Evolutionary conservation across 805 yeast species (phyloP).

Genomic region (Saturnispora saitoi): DNA sequence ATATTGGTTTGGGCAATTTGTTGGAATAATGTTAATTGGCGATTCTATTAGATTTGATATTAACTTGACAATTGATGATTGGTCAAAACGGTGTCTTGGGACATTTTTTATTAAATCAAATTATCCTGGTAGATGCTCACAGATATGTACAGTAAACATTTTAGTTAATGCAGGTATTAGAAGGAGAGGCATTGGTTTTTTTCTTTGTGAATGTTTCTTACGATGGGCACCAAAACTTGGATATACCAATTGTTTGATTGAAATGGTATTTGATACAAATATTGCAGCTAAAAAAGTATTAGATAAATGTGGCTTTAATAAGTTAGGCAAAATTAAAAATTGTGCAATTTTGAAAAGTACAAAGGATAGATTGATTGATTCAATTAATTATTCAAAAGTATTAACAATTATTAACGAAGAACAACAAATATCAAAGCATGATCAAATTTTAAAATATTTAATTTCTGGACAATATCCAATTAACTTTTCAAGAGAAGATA

Average conservation of each 20-base stretch:
- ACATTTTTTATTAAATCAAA: slow-evolving; percentile 78
- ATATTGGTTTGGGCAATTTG: slow-evolving; percentile 83
- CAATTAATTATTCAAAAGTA: slow-evolving; percentile 76
- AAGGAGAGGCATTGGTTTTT: slow-evolving; percentile 84
- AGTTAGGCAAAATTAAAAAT: slow-evolving; percentile 73
- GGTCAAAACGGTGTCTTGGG: slow-evolving; percentile 93
- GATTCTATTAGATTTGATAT: slow-evolving; percentile 44
- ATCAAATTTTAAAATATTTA: slow-evolving; percentile 66
- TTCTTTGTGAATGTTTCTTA: slow-evolving; percentile 71
- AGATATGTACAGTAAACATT: slow-evolving; percentile 84
- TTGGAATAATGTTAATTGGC: slow-evolving; percentile 74
- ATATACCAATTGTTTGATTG: slow-evolving; percentile 75
- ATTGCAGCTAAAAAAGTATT: slow-evolving; percentile 72
- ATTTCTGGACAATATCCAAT: slow-evolving; percentile 85
- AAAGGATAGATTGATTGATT: slow-evolving; percentile 71
- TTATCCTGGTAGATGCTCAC: slow-evolving; percentile 88
- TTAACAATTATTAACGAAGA: slow-evolving; percentile 39
- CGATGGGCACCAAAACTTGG: slow-evolving; percentile 91
- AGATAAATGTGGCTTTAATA: slow-evolving; percentile 65
- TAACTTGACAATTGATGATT: slow-evolving; percentile 41
- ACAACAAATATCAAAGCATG: slow-evolving; percentile 34
- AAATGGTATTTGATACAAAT: slow-evolving; percentile 83
- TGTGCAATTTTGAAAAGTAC: slow-evolving; percentile 84
- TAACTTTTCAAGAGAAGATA: slow-evolving; percentile 71
- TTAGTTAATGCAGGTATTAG: slow-evolving; percentile 89